A percentile compares a stretch with the other conserved stretches of the same genome.
Conservation (phyloP, 164 flowering plant genomes). For the Warburgia ugandensis region DNA sequence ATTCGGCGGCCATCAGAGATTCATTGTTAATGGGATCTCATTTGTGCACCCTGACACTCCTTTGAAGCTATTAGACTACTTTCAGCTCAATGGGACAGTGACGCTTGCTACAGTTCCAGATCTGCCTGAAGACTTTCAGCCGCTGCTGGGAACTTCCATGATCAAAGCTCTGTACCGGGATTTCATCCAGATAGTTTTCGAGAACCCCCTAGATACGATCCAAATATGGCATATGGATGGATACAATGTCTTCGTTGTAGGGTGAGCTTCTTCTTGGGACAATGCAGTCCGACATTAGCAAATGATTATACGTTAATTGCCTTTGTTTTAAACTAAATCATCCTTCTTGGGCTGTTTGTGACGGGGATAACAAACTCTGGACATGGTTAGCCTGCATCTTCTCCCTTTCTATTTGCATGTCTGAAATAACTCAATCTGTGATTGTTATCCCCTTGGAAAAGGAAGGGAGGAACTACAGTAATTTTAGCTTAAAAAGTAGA, state of each 20-base stretch:
- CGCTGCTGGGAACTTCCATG: constrained; percentile 9
- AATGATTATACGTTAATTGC: too few species aligned
- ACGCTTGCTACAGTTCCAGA: constrained; percentile 8
- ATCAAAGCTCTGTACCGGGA: constrained; percentile 14
- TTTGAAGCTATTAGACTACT: constrained; percentile 33
- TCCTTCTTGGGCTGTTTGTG: too few species aligned
- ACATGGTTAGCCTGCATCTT: too few species aligned
- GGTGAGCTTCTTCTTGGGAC: too few species aligned
- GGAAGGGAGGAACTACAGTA: too few species aligned
- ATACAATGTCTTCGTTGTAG: constrained; percentile 34
- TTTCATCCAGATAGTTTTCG: constrained; percentile 27
- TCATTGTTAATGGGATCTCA: constrained; percentile 30
- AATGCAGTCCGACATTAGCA: too few species aligned
- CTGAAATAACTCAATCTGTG: too few species aligned
- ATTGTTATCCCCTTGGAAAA: too few species aligned
- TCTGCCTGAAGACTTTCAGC: constrained; percentile 10
- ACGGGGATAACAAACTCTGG: too few species aligned
- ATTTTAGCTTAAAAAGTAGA: too few species aligned
- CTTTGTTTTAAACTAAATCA: too few species aligned
- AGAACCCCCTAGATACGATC: constrained; percentile 14
- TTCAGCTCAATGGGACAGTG: constrained; percentile 11
- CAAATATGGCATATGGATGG: constrained; percentile 43
- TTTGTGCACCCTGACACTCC: constrained; percentile 31
- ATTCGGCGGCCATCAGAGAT: constrained; percentile 9
- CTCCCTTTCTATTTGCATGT: too few species aligned